Evolutionary conservation across 1,284 basidiomycete species (phyloP), one percentile per base, ranked within the genome.

Genomic region (Cutaneotrichosporon sp.): DNA sequence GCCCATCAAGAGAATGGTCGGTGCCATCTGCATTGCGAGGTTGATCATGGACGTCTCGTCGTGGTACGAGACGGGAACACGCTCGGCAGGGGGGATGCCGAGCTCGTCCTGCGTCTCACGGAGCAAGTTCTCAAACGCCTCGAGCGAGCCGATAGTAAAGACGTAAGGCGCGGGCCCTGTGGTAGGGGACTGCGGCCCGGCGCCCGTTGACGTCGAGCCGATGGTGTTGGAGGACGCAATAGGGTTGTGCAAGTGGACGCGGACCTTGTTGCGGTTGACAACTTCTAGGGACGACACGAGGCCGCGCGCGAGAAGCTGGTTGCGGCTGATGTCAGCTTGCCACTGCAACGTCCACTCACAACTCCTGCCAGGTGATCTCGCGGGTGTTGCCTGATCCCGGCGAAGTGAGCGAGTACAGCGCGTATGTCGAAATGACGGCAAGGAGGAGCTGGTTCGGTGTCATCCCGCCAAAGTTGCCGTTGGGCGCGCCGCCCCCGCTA

Each of bases 351-450:
- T 14, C 18, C 11, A 76, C 80, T 74, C 61, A 81, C 80, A 98
- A 98, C 80, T 97, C 95, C 81, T 97, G 95, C 94, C 95, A 98
- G 69, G 95, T 97, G 70, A 98, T 97, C 81, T 98, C 95, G 68
- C 90, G 87, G 6, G 90, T 70, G 42, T 72, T 61, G 11, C 64
- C 40, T 34, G 75, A 77, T 36, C 67, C 68, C 10, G 78, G 78
- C 59, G 68, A 56, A 5, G 78, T 69, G 36, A 80, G 50, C 21
- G 70, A 66, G 11, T n/a, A 36, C 4, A 5, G 13, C 1, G 67
- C 76, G 65, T 60, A 78, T 1, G 51, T 53, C 73, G 65, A 66
- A 38, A 79, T 61, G 32, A 72, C 67, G 13, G 75, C 72, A 13
- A 80, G 68, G 26, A 80, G 61, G 10, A 80, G 65, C 70, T 80